Base-by-base conservation (phyloP, 257 asterid species). In the Scutellaria minor region DNA sequence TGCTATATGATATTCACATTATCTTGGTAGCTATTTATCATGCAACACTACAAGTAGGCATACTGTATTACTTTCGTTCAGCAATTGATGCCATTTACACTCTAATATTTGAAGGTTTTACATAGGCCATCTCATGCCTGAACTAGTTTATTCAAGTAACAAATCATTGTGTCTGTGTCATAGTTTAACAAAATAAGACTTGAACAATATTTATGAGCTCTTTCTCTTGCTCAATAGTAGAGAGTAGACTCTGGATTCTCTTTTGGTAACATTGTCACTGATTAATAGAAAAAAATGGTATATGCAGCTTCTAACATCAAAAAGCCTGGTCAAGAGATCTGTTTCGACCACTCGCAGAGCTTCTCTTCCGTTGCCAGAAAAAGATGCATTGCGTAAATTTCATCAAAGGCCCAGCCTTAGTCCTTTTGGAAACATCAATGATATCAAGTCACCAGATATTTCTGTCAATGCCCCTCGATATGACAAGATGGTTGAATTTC, bases 391-490 rank as follows among this genome's bases (percentile, higher is more conserved):
- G 73, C 78, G 50, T 66, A 83, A 79, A 48, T 74, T 66, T 53
- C 84, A 79, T 64, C 77, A 64, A 75, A 67, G 80, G 79, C 79
- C 83, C 68, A 81, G 80, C 63, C 81, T 78, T 42, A 74, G 75
- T 48, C 61, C 66, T 74, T 56, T 20, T 51, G 80, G 87, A 48
- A 67, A 76, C 75, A 81, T 83, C 7, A 84, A 84, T 68, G 48
- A 70, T 66, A 60, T 82, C 77, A 83, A 81, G 79, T 88, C 96
- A 65, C 90, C 82, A 55, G 87, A 92, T 79, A 80, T 92, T 81
- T 92, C 98, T 14, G 90, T 92, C 60, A 84, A 92, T 75, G 87
- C 96, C 77, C 96, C 98, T 53, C 90, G 86, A 27, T 79, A 90
- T 6, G 98, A 90, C 74, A 86, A 84, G 87, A 90, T 92, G 96